phyloP scores from a whole-genome alignment of 2,329 filamentous ascomycete species.

The Lasiodiplodia hormozganensis region DNA sequence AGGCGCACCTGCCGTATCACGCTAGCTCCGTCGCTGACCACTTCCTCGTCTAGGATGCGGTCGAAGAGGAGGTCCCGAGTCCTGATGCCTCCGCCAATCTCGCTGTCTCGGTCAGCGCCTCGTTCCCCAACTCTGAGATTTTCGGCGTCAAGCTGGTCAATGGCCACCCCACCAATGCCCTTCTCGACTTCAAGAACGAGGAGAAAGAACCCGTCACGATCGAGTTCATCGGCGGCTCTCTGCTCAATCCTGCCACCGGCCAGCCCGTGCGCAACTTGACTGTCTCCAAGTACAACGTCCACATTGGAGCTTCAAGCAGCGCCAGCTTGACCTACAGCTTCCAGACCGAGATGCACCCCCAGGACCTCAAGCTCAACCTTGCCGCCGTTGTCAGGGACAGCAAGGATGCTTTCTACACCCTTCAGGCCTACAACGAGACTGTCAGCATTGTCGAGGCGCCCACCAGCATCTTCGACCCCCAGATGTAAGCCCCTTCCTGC shows the following conservation, averaged over 20 bases:
- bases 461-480: constrained; percentile 90
- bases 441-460: constrained; percentile 90
- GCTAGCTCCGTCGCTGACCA: constrained; percentile 34
- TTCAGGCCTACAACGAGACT: constrained; percentile 80
- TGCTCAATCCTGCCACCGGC: constrained; percentile 54
- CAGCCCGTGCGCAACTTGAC: constrained; percentile 85
- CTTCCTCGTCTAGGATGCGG: constrained; percentile 36
- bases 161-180: constrained; percentile 80
- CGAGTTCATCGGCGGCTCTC: constrained; percentile 76
- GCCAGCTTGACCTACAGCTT: constrained; percentile 83
- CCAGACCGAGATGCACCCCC: constrained; percentile 88
- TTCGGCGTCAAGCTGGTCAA: constrained; percentile 97
- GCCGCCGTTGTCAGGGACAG: constrained; percentile 74
- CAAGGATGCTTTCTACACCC: constrained; percentile 74
- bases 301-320: constrained; percentile 77
- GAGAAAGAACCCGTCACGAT: constrained; percentile 79
- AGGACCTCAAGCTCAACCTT: constrained; percentile 82
- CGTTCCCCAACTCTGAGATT: constrained; percentile 74
- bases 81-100: constrained; percentile 63
- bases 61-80: constrained; percentile 61
- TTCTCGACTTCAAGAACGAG: constrained; percentile 84
- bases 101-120: constrained; percentile 62
- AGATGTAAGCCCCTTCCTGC: constrained; percentile 71
- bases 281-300: constrained; percentile 72
- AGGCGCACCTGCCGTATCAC: constrained; percentile 16